Conservation (phyloP, 2,329 filamentous ascomycete species). For the Nothophoma quercina region DNA sequence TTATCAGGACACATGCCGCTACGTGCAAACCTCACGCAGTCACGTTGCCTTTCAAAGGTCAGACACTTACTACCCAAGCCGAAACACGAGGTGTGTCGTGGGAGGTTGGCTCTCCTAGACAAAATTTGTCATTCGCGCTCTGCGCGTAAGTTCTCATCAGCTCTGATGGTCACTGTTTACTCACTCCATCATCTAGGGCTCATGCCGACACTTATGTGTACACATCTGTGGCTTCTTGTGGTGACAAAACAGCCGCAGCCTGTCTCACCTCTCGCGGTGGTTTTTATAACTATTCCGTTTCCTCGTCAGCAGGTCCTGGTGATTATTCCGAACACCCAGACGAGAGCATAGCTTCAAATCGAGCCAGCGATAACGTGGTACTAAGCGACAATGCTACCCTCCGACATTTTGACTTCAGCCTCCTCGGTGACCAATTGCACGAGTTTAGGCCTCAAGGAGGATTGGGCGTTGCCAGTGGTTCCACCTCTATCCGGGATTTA, state of each 20-base stretch:
- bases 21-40: constrained; percentile 8
- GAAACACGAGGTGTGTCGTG: constrained; percentile 3
- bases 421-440: too few species aligned
- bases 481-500: constrained; percentile 7
- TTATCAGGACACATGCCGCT: too few species aligned
- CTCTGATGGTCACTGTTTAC: too few species aligned
- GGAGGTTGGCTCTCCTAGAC: constrained; percentile 1
- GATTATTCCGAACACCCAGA: background rate
- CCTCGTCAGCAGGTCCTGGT: too few species aligned
- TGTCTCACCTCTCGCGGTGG: too few species aligned
- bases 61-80: background rate
- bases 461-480: constrained; percentile 10
- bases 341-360: background rate
- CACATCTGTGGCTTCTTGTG: too few species aligned
- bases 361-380: too few species aligned
- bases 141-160: constrained; percentile 4
- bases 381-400: background rate
- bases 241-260: too few species aligned
- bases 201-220: too few species aligned
- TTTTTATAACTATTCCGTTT: too few species aligned
- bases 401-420: too few species aligned
- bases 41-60: constrained; percentile 3
- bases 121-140: background rate
- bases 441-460: background rate
- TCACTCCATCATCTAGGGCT: too few species aligned